A percentile compares a stretch with the other conserved stretches of the same genome.
Conservation (phyloP, 306 rosid species). For the Rosa lucieae region DNA sequence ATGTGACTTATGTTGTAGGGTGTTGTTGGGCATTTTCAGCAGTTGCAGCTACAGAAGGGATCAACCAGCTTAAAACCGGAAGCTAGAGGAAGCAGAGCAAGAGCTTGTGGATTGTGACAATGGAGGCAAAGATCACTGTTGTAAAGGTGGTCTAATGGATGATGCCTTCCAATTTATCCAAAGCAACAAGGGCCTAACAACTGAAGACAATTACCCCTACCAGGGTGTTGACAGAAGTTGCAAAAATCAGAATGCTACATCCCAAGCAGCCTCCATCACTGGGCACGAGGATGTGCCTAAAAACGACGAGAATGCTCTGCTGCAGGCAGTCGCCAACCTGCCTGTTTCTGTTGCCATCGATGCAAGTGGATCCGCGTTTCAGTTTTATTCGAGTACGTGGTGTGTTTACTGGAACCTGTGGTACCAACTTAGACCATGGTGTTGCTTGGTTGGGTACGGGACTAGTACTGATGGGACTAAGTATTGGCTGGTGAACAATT, state of each 20-base stretch:
- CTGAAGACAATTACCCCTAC: slow-evolving; percentile 38
- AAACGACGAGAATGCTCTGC: slow-evolving; percentile 29
- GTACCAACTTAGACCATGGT: slow-evolving; percentile 38
- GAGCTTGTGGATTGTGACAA: slow-evolving; percentile 49
- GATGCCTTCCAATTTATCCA: slow-evolving; percentile 41
- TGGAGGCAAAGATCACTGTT: slow-evolving; percentile 33
- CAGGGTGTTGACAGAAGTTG: slow-evolving; percentile 29
- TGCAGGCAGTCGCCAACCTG: slow-evolving; percentile 30
- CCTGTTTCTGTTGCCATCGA: slow-evolving; percentile 43
- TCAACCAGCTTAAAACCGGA: slow-evolving; percentile 16
- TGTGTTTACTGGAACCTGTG: slow-evolving; percentile 38
- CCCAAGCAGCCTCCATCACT: slow-evolving; percentile 19
- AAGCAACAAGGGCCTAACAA: slow-evolving; percentile 29
- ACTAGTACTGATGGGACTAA: slow-evolving; percentile 28
- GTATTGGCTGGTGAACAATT: slow-evolving; percentile 50
- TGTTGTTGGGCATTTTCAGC: slow-evolving; percentile 44
- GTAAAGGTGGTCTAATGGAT: slow-evolving; percentile 40
- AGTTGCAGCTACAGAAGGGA: slow-evolving; percentile 42
- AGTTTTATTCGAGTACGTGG: slow-evolving; percentile 33
- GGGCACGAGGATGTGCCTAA: slow-evolving; percentile 34
- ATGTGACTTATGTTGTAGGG: background rate
- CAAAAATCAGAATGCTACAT: slow-evolving; percentile 21
- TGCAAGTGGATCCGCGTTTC: slow-evolving; percentile 38
- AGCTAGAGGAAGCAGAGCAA: slow-evolving; percentile 25
- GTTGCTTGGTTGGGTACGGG: slow-evolving; percentile 44